Base-by-base conservation (phyloP, 345 rosid species). In the Anastatica hierochuntica region DNA sequence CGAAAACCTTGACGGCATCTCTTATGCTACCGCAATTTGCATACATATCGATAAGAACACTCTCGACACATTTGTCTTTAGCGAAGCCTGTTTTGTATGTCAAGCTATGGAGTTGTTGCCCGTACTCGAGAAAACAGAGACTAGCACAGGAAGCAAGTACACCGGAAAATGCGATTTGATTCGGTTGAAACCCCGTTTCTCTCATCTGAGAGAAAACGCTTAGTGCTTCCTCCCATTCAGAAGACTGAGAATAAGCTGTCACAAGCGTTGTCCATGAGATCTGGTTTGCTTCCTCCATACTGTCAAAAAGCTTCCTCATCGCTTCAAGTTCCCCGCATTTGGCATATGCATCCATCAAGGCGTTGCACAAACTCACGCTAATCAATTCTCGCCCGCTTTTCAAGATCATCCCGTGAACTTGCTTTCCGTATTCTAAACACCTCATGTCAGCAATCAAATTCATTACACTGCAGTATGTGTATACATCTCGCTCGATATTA, bases 221-320 rank as follows among this genome's bases (percentile, higher is more conserved):
- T 11, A 79, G 65, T 6, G 83, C 83, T 60, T 72, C 75, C 43
- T 64, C 71, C 55, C 74, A 68, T 23, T 61, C 59, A 26, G 66
- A 69, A 40, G 69, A 67, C 60, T 74, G 85, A 37, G 76, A 68
- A 58, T 63, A 62, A n/a, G 79, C 92, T 41, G 84, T 51, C 78
- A 75, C 73, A 34, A 77, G 74, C 24, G 85, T 64, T 7, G 79
- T 80, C 85, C 83, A 78, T 26, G 88, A 77, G 49, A 83, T 79
- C 51, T 77, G 62, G 54, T 84, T 76, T 58, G 69, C 59, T 16
- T 61, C 61, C 37, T 63, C 66, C 67, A 60, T 72, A 65, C 58
- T 58, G 56, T 78, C 76, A 53, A 80, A 76, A 63, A 83, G 65
- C 62, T 73, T 70, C 76, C 36, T 71, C 56, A 60, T 69, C 3